These are phyloP conservation scores for button mushroom (Agaricus bisporus) DNA, from an alignment of 768 basidiomycete genomes.

Conservation along the genomic window DNA sequence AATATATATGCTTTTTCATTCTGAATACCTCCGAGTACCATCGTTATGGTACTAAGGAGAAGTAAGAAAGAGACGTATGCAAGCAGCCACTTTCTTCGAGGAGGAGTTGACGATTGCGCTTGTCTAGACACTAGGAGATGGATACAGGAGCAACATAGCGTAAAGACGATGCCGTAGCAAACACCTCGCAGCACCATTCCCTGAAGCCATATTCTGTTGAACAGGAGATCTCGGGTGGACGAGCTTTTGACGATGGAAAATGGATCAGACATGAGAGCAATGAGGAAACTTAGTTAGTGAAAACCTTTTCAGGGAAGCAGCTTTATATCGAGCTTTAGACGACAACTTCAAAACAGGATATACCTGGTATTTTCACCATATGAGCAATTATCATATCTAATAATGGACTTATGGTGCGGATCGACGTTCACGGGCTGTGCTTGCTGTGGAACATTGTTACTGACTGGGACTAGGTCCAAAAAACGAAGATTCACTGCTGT, in stretches of 20 bases:
- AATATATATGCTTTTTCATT: background rate
- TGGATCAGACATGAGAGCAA: background rate
- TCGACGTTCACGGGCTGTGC: too few species aligned
- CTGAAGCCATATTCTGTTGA: background rate
- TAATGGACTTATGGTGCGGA: too few species aligned
- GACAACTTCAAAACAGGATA: too few species aligned
- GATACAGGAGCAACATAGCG: background rate
- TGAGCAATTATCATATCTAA: too few species aligned
- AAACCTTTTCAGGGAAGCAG: background rate
- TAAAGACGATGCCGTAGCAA: background rate
- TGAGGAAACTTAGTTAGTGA: background rate
- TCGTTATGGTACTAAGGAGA: background rate
- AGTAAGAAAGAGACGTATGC: background rate
- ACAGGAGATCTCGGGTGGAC: background rate
- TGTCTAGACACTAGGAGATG: background rate
- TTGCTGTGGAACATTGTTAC: too few species aligned
- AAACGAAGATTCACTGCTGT: too few species aligned
- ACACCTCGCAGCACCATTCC: background rate
- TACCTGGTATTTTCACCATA: too few species aligned
- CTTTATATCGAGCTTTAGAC: background rate
- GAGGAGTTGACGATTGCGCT: background rate
- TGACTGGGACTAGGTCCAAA: too few species aligned
- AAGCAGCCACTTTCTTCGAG: background rate
- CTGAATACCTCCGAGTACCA: background rate
- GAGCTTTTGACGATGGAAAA: background rate